A percentile compares a stretch with the other conserved stretches of the same genome.
Evolutionary conservation across 2,329 filamentous ascomycete genomes (phyloP).

Genomic region (Monosporascus ibericus): DNA sequence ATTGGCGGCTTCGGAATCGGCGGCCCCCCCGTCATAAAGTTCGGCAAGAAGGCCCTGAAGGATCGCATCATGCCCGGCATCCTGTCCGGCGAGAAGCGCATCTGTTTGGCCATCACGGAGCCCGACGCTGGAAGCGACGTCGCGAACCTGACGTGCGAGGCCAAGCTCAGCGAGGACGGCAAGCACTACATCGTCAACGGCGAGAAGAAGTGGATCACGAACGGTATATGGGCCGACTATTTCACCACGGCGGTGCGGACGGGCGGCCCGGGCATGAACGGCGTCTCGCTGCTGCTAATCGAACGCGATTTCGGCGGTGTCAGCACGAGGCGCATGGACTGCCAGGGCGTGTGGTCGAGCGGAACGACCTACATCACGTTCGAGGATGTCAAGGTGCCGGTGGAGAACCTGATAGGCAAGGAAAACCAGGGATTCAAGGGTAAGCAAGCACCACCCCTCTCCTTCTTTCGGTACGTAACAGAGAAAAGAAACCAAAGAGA

Average conservation of each 20-base stretch:
- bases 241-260: slow-evolving; percentile 96
- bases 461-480: not conserved
- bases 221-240: slow-evolving; percentile 94
- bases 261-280: slow-evolving; percentile 83
- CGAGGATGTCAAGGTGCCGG: slow-evolving; percentile 97
- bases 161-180: slow-evolving; percentile 88
- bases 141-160: slow-evolving; percentile 91
- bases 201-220: slow-evolving; percentile 99
- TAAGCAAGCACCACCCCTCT: slow-evolving; percentile 24
- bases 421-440: slow-evolving; percentile 95
- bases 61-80: slow-evolving; percentile 86
- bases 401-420: slow-evolving; percentile 98
- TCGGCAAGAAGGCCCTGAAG: slow-evolving; percentile 77
- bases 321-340: slow-evolving; percentile 92
- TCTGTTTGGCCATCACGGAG: slow-evolving; percentile 96
- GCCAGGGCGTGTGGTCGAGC: slow-evolving; percentile 92
- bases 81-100: slow-evolving; percentile 87
- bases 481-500: not conserved
- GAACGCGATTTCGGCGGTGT: slow-evolving; percentile 82
- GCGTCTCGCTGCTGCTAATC: slow-evolving; percentile 84
- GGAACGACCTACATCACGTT: slow-evolving; percentile 98
- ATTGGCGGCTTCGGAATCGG: slow-evolving; percentile 97
- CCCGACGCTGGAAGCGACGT: slow-evolving; percentile 93
- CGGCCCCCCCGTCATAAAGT: slow-evolving; percentile 85
- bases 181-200: slow-evolving; percentile 99